phyloP scores from a whole-genome alignment of 352 stramenopile genomes.

The Phytophthora sp. region DNA sequence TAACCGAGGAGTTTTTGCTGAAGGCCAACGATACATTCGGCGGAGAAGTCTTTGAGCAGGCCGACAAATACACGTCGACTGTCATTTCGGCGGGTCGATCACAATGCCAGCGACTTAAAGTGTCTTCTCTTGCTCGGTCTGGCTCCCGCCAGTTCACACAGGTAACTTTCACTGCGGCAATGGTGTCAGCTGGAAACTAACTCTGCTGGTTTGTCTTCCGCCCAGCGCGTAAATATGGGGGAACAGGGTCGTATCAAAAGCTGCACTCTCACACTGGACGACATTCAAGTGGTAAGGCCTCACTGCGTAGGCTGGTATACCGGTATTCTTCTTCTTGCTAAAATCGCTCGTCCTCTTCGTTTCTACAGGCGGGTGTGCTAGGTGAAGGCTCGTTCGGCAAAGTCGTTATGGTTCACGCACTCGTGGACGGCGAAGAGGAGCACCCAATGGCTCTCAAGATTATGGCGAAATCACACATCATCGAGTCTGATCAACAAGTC shows the following conservation, averaged over 20 bases:
- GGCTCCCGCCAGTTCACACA: conserved; percentile 69
- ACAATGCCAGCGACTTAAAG: conserved; percentile 69
- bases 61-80: conserved; percentile 55
- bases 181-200: conserved; percentile 5
- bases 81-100: conserved; percentile 68
- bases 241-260: conserved; percentile 54
- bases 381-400: conserved; percentile 97
- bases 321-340: background rate
- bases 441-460: conserved; percentile 91
- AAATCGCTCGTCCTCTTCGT: background rate
- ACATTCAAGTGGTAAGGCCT: conserved; percentile 65
- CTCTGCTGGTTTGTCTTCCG: background rate
- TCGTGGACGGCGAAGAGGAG: conserved; percentile 59
- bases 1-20: conserved; percentile 56
- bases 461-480: conserved; percentile 93
- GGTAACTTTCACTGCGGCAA: conserved; percentile 18
- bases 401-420: conserved; percentile 91
- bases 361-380: conserved; percentile 76
- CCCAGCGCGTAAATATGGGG: conserved; percentile 57
- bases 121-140: conserved; percentile 55
- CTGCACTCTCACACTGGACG: conserved; percentile 60
- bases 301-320: background rate
- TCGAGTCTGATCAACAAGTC: conserved; percentile 92
- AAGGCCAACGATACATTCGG: conserved; percentile 84
- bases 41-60: conserved; percentile 62